Base-by-base conservation (phyloP, 192 early-diverging fungal species). In the Coemansia sp. region DNA sequence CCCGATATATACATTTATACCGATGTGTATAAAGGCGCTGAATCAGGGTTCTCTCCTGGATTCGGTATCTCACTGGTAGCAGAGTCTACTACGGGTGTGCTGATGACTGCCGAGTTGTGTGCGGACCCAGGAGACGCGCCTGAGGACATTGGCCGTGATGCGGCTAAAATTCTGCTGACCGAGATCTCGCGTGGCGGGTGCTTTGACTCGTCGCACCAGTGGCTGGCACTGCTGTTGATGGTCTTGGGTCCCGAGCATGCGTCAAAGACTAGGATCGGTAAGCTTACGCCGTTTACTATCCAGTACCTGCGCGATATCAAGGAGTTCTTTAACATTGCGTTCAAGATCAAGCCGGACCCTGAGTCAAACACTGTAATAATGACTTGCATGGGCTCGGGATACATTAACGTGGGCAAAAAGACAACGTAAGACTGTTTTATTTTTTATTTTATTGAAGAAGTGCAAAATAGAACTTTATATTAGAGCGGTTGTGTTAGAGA, bases 1-100 rank as follows among this genome's bases (percentile, higher is more conserved):
- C 95, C 95, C 5, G 96, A 99, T 73, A 92, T 99, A 37, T 97
- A 97, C 72, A 90, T 99, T 59, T 97, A 95, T 79, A 95, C 97
- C 27, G 97, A 98, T 81, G 93, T 96, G 50, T 98, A 92, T 76
- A 95, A 95, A 72, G 96, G 97, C n/a, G 91, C 89, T 8, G 95
- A 99, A 65, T 90, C 91, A 16, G 96, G 97, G 37, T 76, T 89
- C 60, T 94, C 91, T 45, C 95, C 97, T 16, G 97, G 96, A 8
- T 99, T 96, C 71, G 95, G 90, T 1, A 78, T 96, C 24, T 91
- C 91, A 27, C 75, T 99, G 44, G 95, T 99, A 4, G 96, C 95
- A 6, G 95, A 98, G 77, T 88, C 93, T 4, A 96, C 91, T 0
- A 95, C 92, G 0, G 91, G 91, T 2, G 91, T 76, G 2, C 82